A percentile compares a stretch with the other conserved stretches of the same genome.
These are phyloP conservation scores for Ceratonia siliqua DNA, from an alignment of 306 rosid species.

Conservation along the genomic window DNA sequence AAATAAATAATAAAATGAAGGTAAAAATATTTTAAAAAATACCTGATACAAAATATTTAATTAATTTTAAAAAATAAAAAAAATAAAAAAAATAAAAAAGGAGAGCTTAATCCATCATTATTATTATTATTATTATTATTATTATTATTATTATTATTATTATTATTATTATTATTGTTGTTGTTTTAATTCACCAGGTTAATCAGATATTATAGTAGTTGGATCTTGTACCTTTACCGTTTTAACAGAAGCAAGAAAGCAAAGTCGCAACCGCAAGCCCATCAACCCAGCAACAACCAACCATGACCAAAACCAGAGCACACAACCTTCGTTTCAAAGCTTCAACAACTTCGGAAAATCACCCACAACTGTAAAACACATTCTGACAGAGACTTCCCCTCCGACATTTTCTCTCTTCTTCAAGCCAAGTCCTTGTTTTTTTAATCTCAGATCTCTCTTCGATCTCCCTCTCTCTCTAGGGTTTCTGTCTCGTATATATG, in stretches of 20 bases:
- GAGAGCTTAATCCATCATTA: no score
- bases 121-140: no score
- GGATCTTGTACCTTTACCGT: background rate
- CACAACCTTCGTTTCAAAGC: background rate
- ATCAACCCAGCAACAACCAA: background rate
- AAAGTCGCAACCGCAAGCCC: background rate
- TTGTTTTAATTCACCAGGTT: no score
- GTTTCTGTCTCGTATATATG: slow-evolving; percentile 51
- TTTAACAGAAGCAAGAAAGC: background rate
- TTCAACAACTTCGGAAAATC: background rate
- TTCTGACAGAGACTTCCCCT: slow-evolving; percentile 68
- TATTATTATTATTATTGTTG: no score
- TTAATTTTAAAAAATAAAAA: no score
- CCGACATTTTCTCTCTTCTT: slow-evolving; percentile 81
- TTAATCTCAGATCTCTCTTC: slow-evolving; percentile 44
- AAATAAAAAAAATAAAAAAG: no score
- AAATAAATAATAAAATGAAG: no score
- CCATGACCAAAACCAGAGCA: background rate
- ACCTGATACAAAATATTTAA: no score
- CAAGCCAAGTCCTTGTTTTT: slow-evolving; percentile 59
- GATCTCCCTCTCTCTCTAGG: slow-evolving; percentile 35
- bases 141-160: no score
- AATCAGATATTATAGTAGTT: background rate
- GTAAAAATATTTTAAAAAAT: no score
- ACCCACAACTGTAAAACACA: slow-evolving; percentile 33